A percentile compares a stretch with the other conserved stretches of the same genome.
Conservation (phyloP, 2,329 filamentous ascomycete species). For the Golovinomyces cichoracearum region DNA sequence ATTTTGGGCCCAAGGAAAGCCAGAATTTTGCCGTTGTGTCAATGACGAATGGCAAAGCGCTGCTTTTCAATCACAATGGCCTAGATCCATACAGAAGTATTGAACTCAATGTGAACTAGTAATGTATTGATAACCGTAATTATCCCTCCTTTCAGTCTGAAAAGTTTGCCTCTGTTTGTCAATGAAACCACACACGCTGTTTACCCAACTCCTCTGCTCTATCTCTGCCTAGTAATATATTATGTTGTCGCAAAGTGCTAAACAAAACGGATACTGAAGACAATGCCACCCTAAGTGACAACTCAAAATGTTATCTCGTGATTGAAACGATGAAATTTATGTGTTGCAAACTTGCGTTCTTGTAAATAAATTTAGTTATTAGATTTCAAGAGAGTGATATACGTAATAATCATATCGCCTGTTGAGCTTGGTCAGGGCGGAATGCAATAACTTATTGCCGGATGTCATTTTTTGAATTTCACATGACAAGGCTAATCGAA, state of each 20-base stretch:
- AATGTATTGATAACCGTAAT: slow-evolving; percentile 16
- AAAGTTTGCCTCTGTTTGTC: slow-evolving; percentile 7
- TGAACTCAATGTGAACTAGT: slow-evolving; percentile 16
- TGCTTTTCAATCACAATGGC: slow-evolving; percentile 15
- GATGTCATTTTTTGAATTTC: not conserved
- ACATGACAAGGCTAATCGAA: not conserved
- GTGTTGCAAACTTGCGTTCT: not conserved
- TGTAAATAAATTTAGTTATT: not conserved
- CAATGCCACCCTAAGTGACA: not conserved
- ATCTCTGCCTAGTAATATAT: slow-evolving; percentile 4
- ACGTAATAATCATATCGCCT: not conserved
- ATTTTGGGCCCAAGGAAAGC: slow-evolving; percentile 23
- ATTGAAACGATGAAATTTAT: not conserved
- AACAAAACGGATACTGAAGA: not conserved
- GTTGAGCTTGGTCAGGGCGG: not conserved
- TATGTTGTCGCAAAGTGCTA: not conserved
- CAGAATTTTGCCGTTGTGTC: not conserved
- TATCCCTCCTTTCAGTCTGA: slow-evolving; percentile 8
- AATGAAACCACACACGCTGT: slow-evolving; percentile 7
- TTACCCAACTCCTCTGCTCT: slow-evolving; percentile 7
- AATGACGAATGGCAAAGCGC: not conserved
- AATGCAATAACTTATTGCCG: not conserved
- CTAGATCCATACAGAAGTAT: slow-evolving; percentile 16
- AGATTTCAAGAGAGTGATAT: no score
- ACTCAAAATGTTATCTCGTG: not conserved